Conservation (phyloP, 2,329 filamentous ascomycete species). For the Fusarium sublunatum region DNA sequence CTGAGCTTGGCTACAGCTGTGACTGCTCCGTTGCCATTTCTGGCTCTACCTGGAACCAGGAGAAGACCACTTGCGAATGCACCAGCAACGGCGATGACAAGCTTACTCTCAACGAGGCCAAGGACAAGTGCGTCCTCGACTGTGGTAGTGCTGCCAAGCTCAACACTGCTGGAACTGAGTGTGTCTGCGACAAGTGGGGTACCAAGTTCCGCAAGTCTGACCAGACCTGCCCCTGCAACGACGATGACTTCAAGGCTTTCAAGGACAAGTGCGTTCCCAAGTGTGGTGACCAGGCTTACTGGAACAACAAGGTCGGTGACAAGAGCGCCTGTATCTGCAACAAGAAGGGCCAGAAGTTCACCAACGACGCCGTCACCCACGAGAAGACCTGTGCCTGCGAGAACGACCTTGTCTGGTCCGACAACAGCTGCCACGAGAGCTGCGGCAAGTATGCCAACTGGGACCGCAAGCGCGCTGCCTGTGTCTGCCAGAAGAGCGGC, state of each 20-base stretch:
- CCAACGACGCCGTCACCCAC: neutral
- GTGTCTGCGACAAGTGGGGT: neutral
- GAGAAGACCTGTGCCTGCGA: neutral
- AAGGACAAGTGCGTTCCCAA: neutral
- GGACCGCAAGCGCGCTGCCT: neutral
- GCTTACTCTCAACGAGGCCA: neutral
- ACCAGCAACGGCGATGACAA: neutral
- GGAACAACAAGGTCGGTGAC: neutral
- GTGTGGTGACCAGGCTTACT: neutral
- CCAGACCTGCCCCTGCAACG: neutral
- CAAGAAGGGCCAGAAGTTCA: neutral
- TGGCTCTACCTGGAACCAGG: neutral
- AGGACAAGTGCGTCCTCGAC: neutral
- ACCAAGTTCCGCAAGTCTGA: neutral
- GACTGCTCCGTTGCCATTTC: neutral
- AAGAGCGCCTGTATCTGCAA: neutral
- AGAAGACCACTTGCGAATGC: neutral
- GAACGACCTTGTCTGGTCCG: neutral
- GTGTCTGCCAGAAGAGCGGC: conserved; percentile 6
- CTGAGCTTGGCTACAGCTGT: neutral
- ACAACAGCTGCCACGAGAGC: neutral
- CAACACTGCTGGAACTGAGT: neutral
- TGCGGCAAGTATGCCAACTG: conserved; percentile 4
- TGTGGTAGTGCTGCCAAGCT: neutral
- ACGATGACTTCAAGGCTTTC: neutral